A percentile compares a stretch with the other conserved stretches of the same genome.
Conservation (phyloP, 257 asterid genomes). For the Fraxinus excelsior region DNA sequence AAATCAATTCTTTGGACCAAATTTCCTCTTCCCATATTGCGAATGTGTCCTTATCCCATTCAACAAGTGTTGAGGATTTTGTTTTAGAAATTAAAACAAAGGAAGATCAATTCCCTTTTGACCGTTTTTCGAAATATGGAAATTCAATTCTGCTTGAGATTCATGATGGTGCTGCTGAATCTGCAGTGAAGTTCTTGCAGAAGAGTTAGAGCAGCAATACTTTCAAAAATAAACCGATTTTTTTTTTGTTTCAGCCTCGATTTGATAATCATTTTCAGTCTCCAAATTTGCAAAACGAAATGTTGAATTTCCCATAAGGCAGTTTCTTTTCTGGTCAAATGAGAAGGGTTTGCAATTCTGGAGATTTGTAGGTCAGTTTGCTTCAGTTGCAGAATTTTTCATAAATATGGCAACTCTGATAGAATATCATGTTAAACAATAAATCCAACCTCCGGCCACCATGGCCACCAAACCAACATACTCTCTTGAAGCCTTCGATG, state of each 20-base stretch:
- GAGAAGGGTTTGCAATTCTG: conserved; percentile 82
- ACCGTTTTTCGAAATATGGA: conserved; percentile 21
- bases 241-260: conserved; percentile 41
- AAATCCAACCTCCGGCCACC: too few species aligned
- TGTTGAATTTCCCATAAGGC: conserved; percentile 43
- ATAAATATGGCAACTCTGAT: neutral
- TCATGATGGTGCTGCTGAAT: conserved; percentile 29
- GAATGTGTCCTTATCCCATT: conserved; percentile 44
- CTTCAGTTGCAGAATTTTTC: neutral
- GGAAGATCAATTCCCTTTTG: conserved; percentile 44
- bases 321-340: conserved; percentile 54
- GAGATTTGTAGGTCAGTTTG: conserved; percentile 68
- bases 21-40: conserved; percentile 44
- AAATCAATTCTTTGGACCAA: conserved; percentile 34
- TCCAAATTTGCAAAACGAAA: conserved; percentile 33
- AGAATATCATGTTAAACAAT: too few species aligned
- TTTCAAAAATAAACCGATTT: conserved; percentile 39
- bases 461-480: too few species aligned
- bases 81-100: conserved; percentile 49
- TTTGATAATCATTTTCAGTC: conserved; percentile 50
- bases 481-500: too few species aligned
- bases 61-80: conserved; percentile 35
- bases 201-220: conserved; percentile 73
- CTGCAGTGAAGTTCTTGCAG: conserved; percentile 65
- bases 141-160: conserved; percentile 37